These are phyloP conservation scores for Macadamia tetraphylla DNA, from an alignment of 164 flowering plant species.

Conservation along the genomic window DNA sequence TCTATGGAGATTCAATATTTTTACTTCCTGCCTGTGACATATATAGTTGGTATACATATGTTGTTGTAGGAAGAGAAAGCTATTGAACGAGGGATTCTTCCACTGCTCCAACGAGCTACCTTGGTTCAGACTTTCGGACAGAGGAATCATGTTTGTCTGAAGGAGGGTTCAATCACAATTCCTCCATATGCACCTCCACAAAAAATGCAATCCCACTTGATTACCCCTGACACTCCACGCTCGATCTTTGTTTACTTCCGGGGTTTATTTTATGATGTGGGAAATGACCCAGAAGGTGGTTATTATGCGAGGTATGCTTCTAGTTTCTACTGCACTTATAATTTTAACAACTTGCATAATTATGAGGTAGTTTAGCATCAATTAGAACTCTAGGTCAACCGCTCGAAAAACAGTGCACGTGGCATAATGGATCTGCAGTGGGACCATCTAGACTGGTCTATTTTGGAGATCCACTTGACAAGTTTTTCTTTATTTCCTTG, in stretches of 20 bases:
- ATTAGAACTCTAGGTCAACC: neutral
- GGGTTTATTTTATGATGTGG: slow-evolving; percentile 88
- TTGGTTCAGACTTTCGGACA: slow-evolving; percentile 98
- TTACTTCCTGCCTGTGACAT: neutral
- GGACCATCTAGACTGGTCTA: neutral
- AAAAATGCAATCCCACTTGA: slow-evolving; percentile 91
- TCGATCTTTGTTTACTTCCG: slow-evolving; percentile 96
- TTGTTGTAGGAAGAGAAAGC: slow-evolving; percentile 83
- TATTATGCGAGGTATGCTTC: slow-evolving; percentile 83
- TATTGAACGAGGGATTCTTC: slow-evolving; percentile 85
- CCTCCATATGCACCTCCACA: slow-evolving; percentile 99
- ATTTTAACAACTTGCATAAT: neutral
- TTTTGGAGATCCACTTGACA: neutral
- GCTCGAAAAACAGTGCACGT: neutral
- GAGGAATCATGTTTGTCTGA: slow-evolving; percentile 86
- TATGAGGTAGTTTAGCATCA: neutral
- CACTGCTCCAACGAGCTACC: slow-evolving; percentile 81
- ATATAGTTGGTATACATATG: neutral
- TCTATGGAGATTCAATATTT: neutral
- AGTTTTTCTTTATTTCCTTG: neutral
- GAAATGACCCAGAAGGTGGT: slow-evolving; percentile 96
- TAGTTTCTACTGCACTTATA: neutral
- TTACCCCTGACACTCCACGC: slow-evolving; percentile 77
- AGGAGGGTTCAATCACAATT: slow-evolving; percentile 81
- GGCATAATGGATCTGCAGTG: neutral